Base-by-base conservation (phyloP, 192 early-diverging fungal genomes). In the Podila clonocystis region DNA sequence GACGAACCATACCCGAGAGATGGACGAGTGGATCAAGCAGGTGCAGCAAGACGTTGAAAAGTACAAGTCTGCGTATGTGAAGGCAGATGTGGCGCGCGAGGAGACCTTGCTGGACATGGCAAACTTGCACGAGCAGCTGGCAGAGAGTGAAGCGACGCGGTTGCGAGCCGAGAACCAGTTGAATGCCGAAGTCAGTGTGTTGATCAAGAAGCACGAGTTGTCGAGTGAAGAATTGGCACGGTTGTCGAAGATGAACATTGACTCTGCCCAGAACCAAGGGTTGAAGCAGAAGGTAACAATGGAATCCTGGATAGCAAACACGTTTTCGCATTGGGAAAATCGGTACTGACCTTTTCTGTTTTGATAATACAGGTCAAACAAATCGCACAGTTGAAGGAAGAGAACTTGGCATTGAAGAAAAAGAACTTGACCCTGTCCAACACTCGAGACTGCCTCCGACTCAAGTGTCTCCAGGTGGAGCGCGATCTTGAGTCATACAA, bases 71-170 rank as follows among this genome's bases (percentile, higher is more conserved):
- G 77, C 77, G 4, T 80, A 80, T 73, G 67, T 80, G 50, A 80
- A 80, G 45, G 77, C 77, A 1, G 77, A 80, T 34, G 17, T 73
- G 28, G 60, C 77, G 6, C 65, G 77, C 9, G 77, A 80, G 22
- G 77, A 73, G 45, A 80, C 77, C 15, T n/a, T 80, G 70, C 57
- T 80, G 62, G 77, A 80, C 41, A 80, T 80, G 77, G 71, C 67
- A 6, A 80, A 73, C 45, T 24, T 80, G 41, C 77, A 80, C 31
- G 77, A 73, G n/a, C 70, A 80, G 30, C 66, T 80, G 9, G 77
- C 70, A 1, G 77, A 80, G 62, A 63, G 62, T 49, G 70, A 80
- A 31, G 36, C 62, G 11, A 62, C 67, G 26, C 70, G 71, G 1
- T 63, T 80, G 26, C 66, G 73, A 48, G 66, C 64, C 15, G 70